Evolutionary conservation across 163 green algal genomes (phyloP).

Genomic region (Picocystis sp.): DNA sequence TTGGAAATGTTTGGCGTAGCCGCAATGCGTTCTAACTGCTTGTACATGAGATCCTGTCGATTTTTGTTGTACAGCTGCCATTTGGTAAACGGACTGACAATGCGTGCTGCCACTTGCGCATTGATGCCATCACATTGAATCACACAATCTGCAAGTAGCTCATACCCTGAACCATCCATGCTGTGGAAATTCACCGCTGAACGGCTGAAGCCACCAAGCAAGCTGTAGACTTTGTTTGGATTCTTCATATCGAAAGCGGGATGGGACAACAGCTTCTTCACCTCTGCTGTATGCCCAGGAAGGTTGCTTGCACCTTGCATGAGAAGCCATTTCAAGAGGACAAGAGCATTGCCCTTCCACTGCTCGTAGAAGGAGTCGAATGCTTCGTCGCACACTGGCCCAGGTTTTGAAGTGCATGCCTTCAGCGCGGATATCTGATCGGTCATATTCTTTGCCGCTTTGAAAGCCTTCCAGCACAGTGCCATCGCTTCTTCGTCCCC

Average conservation of each 20-base stretch:
- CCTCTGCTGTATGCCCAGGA: slow-evolving; percentile 53
- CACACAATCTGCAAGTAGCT: slow-evolving; percentile 77
- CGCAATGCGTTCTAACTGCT: slow-evolving; percentile 68
- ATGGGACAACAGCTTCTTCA: slow-evolving; percentile 58
- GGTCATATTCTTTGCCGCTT: slow-evolving; percentile 78
- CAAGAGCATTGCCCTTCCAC: slow-evolving; percentile 75
- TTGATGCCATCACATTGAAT: slow-evolving; percentile 83
- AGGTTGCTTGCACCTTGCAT: slow-evolving; percentile 43
- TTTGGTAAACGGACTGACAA: slow-evolving; percentile 64
- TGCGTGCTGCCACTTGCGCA: slow-evolving; percentile 44
- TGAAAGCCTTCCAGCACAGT: slow-evolving; percentile 16
- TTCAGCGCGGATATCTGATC: slow-evolving; percentile 68
- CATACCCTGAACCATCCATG: slow-evolving; percentile 76
- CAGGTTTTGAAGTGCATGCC: slow-evolving; percentile 20
- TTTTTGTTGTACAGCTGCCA: slow-evolving; percentile 64
- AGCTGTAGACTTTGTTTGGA: slow-evolving; percentile 87
- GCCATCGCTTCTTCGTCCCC: not conserved
- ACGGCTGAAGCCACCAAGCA: slow-evolving; percentile 50
- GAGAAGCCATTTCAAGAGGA: slow-evolving; percentile 88
- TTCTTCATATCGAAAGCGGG: slow-evolving; percentile 76
- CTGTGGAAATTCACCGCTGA: slow-evolving; percentile 84
- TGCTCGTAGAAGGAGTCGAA: slow-evolving; percentile 75
- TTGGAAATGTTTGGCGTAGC: slow-evolving; percentile 46
- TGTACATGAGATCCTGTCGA: slow-evolving; percentile 64
- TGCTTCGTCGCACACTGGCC: slow-evolving; percentile 34